Conservation (phyloP, 805 yeast species). For the Lipomyces sp. region DNA sequence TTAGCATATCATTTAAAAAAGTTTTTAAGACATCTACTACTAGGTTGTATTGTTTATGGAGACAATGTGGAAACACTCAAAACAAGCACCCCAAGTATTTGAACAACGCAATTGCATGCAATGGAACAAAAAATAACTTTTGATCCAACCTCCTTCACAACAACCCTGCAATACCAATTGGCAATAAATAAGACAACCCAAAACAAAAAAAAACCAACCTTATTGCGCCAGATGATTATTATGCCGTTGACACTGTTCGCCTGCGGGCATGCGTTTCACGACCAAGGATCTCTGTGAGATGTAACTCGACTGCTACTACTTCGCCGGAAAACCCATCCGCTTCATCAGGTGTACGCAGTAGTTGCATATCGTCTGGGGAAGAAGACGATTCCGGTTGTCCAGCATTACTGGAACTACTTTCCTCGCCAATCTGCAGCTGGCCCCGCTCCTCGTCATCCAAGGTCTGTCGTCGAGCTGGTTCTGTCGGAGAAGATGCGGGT, state of each 20-base stretch:
- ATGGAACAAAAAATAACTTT: not conserved
- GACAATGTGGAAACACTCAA: not conserved
- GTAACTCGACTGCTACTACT: slow-evolving; percentile 30
- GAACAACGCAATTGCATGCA: not conserved
- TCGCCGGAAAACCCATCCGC: slow-evolving; percentile 37
- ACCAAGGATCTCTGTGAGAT: slow-evolving; percentile 22
- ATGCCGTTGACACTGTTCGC: not conserved
- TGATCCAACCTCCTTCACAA: not conserved
- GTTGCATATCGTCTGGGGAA: slow-evolving; percentile 8
- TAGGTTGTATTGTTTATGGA: not conserved
- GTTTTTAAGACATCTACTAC: not conserved
- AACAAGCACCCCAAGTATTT: not conserved
- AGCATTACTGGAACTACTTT: not conserved
- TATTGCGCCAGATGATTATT: not conserved
- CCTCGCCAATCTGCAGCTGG: not conserved
- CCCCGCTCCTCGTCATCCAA: slow-evolving; percentile 29
- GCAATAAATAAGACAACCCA: not conserved
- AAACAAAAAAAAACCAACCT: not conserved
- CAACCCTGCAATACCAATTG: not conserved
- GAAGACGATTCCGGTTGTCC: not conserved
- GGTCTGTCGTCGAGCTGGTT: slow-evolving; percentile 15
- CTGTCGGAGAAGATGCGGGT: not conserved
- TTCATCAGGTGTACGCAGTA: slow-evolving; percentile 16
- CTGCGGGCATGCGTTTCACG: slow-evolving; percentile 5
- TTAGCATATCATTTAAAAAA: too few species aligned